These are phyloP conservation scores for Aspergillus biplanus DNA, from an alignment of 495 filamentous ascomycete genomes.

Conservation along the genomic window DNA sequence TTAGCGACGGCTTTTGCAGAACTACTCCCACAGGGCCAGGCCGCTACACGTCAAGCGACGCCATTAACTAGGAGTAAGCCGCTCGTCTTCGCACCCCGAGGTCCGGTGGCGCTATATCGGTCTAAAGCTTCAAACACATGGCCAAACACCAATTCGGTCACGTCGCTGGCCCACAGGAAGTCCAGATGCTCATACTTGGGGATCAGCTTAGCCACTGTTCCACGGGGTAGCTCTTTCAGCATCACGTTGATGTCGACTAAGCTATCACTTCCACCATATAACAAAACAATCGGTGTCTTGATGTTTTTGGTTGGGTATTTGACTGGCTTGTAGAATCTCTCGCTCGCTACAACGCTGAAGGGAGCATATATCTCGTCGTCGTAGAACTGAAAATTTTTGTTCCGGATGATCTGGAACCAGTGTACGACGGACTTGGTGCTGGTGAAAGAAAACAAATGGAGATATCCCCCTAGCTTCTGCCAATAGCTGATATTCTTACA, in stretches of 20 bases:
- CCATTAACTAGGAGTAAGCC: slow-evolving; percentile 15
- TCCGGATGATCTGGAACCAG: slow-evolving; percentile 99
- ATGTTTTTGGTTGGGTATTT: slow-evolving; percentile 97
- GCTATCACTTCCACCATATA: slow-evolving; percentile 92
- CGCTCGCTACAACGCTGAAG: slow-evolving; percentile 58
- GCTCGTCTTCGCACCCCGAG: slow-evolving; percentile 1
- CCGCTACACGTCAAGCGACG: slow-evolving; percentile 16
- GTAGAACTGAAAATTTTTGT: slow-evolving; percentile 95
- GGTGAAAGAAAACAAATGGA: slow-evolving; percentile 94
- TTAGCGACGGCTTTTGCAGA: slow-evolving; percentile 9
- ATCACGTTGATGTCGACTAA: slow-evolving; percentile 94
- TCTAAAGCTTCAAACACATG: slow-evolving; percentile 89
- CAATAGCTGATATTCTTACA: slow-evolving; percentile 81
- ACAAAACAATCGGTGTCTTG: slow-evolving; percentile 88
- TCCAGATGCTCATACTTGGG: slow-evolving; percentile 95
- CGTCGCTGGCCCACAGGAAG: slow-evolving; percentile 92
- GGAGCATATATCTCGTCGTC: slow-evolving; percentile 85
- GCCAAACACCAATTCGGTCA: slow-evolving; percentile 81
- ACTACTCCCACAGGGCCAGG: slow-evolving; percentile 1
- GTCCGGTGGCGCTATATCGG: slow-evolving; percentile 45
- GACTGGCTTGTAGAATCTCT: slow-evolving; percentile 83
- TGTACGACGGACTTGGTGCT: slow-evolving; percentile 95
- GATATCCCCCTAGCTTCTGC: slow-evolving; percentile 96
- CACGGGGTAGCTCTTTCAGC: slow-evolving; percentile 80
- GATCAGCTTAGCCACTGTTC: slow-evolving; percentile 82